A percentile compares a stretch with the other conserved stretches of the same genome.
phyloP scores from a whole-genome alignment of 495 filamentous ascomycete genomes.

The Podospora fimiseda region DNA sequence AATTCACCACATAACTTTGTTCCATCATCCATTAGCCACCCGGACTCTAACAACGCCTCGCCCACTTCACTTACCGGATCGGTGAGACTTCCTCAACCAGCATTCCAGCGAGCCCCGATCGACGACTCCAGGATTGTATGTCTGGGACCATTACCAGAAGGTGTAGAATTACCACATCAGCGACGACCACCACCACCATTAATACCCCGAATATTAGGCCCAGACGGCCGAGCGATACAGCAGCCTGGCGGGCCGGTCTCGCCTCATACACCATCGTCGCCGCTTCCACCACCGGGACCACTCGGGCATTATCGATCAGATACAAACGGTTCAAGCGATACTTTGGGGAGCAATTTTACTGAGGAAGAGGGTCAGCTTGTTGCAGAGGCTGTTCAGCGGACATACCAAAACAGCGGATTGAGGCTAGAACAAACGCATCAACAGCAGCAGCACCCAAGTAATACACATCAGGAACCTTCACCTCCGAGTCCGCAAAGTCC shows the following conservation, averaged over 20 bases:
- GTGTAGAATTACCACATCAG: conserved; percentile 35
- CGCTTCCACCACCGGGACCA: conserved; percentile 2
- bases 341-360: conserved; percentile 47
- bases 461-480: neutral
- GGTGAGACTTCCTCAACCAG: conserved; percentile 26
- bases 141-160: conserved; percentile 44
- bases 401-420: neutral
- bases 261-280: conserved; percentile 14
- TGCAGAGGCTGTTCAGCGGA: conserved; percentile 2
- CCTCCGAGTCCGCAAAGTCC: conserved; percentile 22
- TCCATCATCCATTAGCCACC: conserved; percentile 29
- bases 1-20: conserved; percentile 26
- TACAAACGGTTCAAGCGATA: conserved; percentile 33
- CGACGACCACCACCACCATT: conserved; percentile 19
- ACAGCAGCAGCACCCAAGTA: neutral
- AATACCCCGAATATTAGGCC: conserved; percentile 32
- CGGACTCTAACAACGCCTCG: conserved; percentile 27
- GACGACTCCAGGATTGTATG: conserved; percentile 46
- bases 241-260: conserved; percentile 3
- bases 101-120: conserved; percentile 42
- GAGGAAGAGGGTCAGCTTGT: conserved; percentile 14
- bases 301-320: conserved; percentile 11
- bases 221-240: conserved; percentile 22
- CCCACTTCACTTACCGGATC: conserved; percentile 24
- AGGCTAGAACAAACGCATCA: neutral